Evolutionary conservation across 352 stramenopile species (phyloP).

Genomic region (Hyaloperonospora brassicae): DNA sequence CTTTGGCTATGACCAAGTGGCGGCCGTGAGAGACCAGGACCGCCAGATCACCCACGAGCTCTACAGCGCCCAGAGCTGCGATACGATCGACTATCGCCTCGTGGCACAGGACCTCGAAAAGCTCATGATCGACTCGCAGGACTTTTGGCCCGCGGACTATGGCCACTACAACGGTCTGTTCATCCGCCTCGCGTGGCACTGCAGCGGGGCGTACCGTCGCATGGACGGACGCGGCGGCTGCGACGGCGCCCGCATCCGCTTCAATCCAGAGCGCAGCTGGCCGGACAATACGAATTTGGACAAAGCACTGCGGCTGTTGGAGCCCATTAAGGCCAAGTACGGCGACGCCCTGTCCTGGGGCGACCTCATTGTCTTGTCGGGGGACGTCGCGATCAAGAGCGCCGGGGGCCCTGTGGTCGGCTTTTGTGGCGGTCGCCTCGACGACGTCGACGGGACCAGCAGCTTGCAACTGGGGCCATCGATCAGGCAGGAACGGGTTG

Average conservation of each 20-base stretch:
- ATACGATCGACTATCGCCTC: conserved; percentile 34
- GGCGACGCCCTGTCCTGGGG: conserved; percentile 74
- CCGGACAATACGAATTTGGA: conserved; percentile 54
- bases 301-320: conserved; percentile 41
- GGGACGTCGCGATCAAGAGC: conserved; percentile 86
- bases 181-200: conserved; percentile 76
- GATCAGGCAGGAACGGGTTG: conserved; percentile 35
- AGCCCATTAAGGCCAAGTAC: conserved; percentile 60
- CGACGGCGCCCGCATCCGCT: conserved; percentile 28
- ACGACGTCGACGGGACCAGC: conserved; percentile 61
- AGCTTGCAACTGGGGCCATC: conserved; percentile 38
- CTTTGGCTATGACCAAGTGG: no score
- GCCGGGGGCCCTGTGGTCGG: conserved; percentile 88
- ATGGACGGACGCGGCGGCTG: conserved; percentile 28
- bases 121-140: conserved; percentile 66
- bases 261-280: conserved; percentile 39
- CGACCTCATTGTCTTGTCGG: conserved; percentile 92
- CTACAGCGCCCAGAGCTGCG: conserved; percentile 24
- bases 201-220: conserved; percentile 34
- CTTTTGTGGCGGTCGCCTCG: conserved; percentile 84
- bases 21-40: conserved; percentile 24
- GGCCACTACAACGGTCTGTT: conserved; percentile 85
- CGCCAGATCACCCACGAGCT: conserved; percentile 26
- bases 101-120: conserved; percentile 62
- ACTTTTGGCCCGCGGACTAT: conserved; percentile 83